Conservation (phyloP, 345 rosid species). For the Carallia pectinifolia region DNA sequence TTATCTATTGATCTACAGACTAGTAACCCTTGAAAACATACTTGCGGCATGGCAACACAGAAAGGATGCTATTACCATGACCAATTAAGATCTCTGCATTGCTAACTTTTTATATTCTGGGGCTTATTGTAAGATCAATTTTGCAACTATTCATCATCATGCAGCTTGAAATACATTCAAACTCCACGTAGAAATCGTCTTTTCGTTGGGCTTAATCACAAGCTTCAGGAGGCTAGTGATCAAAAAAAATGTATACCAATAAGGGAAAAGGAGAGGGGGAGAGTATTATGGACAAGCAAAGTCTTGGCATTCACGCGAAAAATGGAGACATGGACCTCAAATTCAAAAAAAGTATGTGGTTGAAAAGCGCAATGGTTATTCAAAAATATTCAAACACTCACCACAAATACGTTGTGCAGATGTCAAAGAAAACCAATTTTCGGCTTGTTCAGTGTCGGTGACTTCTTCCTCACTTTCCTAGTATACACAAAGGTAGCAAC, state of each 20-base stretch:
- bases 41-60: no score
- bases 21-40: no score
- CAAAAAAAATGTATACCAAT: not conserved
- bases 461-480: conserved; percentile 99
- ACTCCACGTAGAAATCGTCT: no score
- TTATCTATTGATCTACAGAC: no score
- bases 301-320: no score
- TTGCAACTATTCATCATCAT: no score
- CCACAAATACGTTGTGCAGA: conserved; percentile 99
- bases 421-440: conserved; percentile 99
- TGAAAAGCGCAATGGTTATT: not conserved
- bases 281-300: not conserved
- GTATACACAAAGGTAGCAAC: conserved; percentile 12
- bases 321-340: not conserved
- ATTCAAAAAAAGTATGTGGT: not conserved
- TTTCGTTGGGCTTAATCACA: not conserved
- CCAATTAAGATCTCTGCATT: no score
- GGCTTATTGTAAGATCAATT: no score
- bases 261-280: not conserved
- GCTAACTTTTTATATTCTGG: no score
- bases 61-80: no score
- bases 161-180: no score
- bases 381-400: conserved; percentile 25
- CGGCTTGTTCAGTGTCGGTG: conserved; percentile 97
- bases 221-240: conserved; percentile 3